Evolutionary conservation across 371 early-diverging fungal species (phyloP), one percentile per base, ranked within the genome.

Genomic region (Circinella minor): DNA sequence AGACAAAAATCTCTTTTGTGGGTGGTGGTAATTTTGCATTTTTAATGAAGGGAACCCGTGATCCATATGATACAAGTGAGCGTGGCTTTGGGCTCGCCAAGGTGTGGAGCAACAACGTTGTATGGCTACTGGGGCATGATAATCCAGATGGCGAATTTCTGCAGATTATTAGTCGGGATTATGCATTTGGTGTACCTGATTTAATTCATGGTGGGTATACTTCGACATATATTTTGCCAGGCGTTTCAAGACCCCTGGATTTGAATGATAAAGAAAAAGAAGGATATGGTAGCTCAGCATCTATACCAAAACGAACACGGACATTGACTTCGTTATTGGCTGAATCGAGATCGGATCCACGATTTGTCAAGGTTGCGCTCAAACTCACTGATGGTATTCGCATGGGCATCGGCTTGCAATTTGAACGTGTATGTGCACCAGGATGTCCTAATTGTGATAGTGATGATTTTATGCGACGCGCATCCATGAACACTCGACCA

Each of bases 11-110:
- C 6, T 72, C 78, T n/a, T 82, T 91, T 66, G 79, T 84, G 9
- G 89, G 86, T 14, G 84, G 84, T 37, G 91, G 92, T 2, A 86
- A 86, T 39, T 68, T 92, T 38, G 82, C 80, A 3, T 70, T 86
- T 47, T 74, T 77, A 3, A 74, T 84, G 74, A 82, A 84, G 49
- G 84, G 85, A 10, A 68, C 81, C 1, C 74, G 84, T 17, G 79
- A 86, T 67, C 87, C 87, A 3, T 86, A 84, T 55, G 78, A 79
- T 36, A 74, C 81, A 55, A 79, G 69, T 17, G 81, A 82, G 34
- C 74, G 71, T 14, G 84, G 81, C 0, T 79, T 78, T 69, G 87
- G 87, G 0, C 73, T 86, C 36, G 82, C 80, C 39, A 81, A 79
- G 36, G 72, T 82, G 7, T 86, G 85, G 84, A 74, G 78, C 46